Evolutionary conservation across 176 grass and related monocot genomes (phyloP), one percentile per base, ranked within the genome.

Genomic region (Triticum timopheevii): DNA sequence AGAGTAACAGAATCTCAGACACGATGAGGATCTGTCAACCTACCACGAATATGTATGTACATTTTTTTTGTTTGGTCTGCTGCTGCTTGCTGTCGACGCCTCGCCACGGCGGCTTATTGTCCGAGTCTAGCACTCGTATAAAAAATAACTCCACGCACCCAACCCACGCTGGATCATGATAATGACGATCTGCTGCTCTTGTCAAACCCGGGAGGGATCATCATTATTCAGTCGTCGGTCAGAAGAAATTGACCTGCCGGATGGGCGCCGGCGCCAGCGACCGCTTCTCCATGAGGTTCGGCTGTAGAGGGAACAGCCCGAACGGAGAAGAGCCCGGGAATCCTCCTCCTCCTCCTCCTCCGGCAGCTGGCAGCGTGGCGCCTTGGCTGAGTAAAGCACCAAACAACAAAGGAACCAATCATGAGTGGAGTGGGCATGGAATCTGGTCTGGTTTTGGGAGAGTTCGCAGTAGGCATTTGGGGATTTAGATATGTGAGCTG

Each of bases 231-330:
- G 71, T 70, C 85, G 69, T 75, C 85, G 69, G 76, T 95, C 88
- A 84, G 85, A 95, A 92, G 84, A 90, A 92, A 64, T 84, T 90
- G 82, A 86, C 88, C 81, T 90, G 90, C 86, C 88, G 88, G 65
- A 95, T 95, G 6, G 93, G 88, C 50, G 77, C 88, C 61, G 93
- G 88, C 59, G 80, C 88, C 52, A 95, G 82, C 5, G 86, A 84
- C 79, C 76, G 83, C 86, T 87, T 91, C 83, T 93, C 90, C 65
- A 95, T 45, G 28, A 91, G 70, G 71, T 80, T 91, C 7, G 83
- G 77, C 68, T 95, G 93, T 7, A 87, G 56, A 4, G 90, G 81
- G 27, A 86, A 42, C 54, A 90, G 61, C 7, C 83, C 36, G 73
- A 95, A 91, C 25, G 86, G 82, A 24, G 88, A 86, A 7, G 72